Evolutionary conservation across 179 eudicot genomes (phyloP).

Genomic region (Beta macrorhiza): DNA sequence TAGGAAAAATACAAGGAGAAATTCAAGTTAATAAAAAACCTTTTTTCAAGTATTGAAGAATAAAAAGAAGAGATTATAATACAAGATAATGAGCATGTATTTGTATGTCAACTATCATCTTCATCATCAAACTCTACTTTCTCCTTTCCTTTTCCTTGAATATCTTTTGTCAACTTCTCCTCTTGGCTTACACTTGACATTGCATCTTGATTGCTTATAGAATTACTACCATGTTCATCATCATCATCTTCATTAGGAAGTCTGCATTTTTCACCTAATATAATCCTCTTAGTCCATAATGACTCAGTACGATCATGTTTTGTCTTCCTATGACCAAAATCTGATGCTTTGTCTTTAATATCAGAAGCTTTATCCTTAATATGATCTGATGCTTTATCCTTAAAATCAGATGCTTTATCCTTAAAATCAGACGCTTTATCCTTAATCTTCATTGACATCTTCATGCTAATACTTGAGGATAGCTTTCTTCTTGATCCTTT

Average conservation of each 20-base stretch:
- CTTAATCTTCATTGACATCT: constrained; percentile 28
- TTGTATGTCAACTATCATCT: neutral
- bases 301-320: constrained; percentile 54
- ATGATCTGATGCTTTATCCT: constrained; percentile 20
- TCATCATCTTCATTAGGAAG: constrained; percentile 50
- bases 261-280: constrained; percentile 76
- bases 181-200: neutral
- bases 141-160: constrained; percentile 23
- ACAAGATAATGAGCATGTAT: neutral
- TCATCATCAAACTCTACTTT: neutral
- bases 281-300: constrained; percentile 69
- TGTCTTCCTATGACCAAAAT: constrained; percentile 32
- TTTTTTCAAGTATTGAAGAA: neutral
- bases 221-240: constrained; percentile 18
- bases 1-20: too few species aligned
- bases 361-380: constrained; percentile 30
- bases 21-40: too few species aligned
- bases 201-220: constrained; percentile 3
- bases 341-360: constrained; percentile 30
- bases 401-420: constrained; percentile 22
- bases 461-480: constrained; percentile 60
- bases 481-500: constrained; percentile 33
- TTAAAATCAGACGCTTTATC: constrained; percentile 28
- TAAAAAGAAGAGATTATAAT: neutral
- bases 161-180: neutral